A percentile compares a stretch with the other conserved stretches of the same genome.
phyloP scores from a whole-genome alignment of 305 asterid species.

The Coffea humblotiana region DNA sequence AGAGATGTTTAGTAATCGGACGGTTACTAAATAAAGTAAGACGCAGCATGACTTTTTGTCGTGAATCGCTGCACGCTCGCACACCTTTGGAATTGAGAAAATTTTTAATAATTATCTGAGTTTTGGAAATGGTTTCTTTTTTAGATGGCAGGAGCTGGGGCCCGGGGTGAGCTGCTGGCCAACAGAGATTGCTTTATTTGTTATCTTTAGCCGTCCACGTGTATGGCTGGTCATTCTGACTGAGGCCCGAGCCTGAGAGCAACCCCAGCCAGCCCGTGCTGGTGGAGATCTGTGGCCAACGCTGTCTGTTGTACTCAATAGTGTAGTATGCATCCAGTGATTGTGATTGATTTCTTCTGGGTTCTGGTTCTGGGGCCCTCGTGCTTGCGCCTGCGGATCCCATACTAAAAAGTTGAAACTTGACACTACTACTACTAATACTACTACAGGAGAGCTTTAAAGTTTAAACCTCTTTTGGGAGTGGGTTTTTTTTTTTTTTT shows the following conservation, averaged over 20 bases:
- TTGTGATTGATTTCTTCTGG: neutral
- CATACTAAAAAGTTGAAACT: neutral
- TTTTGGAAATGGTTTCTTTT: neutral
- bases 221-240: neutral
- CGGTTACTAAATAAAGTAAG: neutral
- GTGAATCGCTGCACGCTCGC: conserved; percentile 27
- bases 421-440: too few species aligned
- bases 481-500: too few species aligned
- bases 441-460: too few species aligned
- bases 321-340: neutral
- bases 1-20: neutral
- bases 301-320: neutral
- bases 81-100: conserved; percentile 15
- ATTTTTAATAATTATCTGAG: neutral
- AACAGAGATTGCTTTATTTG: neutral
- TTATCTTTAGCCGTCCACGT: neutral
- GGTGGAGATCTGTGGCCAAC: neutral
- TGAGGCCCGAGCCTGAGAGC: neutral
- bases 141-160: neutral
- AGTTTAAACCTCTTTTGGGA: too few species aligned
- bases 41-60: conserved; percentile 12
- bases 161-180: neutral
- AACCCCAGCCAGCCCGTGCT: too few species aligned
- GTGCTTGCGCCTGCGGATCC: neutral
- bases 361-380: neutral